Evolutionary conservation across 768 basidiomycete genomes (phyloP).

Genomic region (Psilocybe subaeruginosa): DNA sequence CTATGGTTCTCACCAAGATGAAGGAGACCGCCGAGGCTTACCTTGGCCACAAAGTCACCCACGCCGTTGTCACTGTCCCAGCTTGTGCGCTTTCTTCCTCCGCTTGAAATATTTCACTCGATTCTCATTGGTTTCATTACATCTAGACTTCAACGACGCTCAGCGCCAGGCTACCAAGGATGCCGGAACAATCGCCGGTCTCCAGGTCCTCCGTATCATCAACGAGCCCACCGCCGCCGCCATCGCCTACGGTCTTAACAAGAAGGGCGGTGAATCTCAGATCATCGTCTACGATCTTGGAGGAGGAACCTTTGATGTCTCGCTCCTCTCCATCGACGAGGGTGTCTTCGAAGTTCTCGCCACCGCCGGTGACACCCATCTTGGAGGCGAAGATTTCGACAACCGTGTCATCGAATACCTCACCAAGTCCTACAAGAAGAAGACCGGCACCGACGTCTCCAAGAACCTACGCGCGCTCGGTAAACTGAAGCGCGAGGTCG

Average conservation of each 20-base stretch:
- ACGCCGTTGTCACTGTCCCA: conserved; percentile 98
- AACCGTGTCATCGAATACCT: conserved; percentile 92
- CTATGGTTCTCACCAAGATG: conserved; percentile 97
- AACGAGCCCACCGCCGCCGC: conserved; percentile 98
- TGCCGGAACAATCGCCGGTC: conserved; percentile 92
- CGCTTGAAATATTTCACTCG: background rate
- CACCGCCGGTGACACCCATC: conserved; percentile 92
- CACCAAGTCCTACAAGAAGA: conserved; percentile 89
- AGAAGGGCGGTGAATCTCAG: conserved; percentile 91
- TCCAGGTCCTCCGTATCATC: conserved; percentile 95
- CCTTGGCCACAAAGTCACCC: conserved; percentile 93
- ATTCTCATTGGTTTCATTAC: background rate
- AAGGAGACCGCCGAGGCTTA: conserved; percentile 99
- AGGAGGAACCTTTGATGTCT: conserved; percentile 99
- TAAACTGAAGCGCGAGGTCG: conserved; percentile 92
- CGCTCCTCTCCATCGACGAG: conserved; percentile 91
- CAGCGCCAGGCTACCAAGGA: conserved; percentile 99
- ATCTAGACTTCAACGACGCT: conserved; percentile 95
- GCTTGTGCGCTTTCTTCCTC: conserved; percentile 62
- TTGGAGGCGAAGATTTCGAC: conserved; percentile 96
- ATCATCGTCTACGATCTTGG: conserved; percentile 99
- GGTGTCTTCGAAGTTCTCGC: conserved; percentile 91
- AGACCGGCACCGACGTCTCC: conserved; percentile 83
- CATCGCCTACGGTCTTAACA: conserved; percentile 98
- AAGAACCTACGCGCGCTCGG: conserved; percentile 83